Base-by-base conservation (phyloP, 768 basidiomycete species). In the Suillus alpinus region DNA sequence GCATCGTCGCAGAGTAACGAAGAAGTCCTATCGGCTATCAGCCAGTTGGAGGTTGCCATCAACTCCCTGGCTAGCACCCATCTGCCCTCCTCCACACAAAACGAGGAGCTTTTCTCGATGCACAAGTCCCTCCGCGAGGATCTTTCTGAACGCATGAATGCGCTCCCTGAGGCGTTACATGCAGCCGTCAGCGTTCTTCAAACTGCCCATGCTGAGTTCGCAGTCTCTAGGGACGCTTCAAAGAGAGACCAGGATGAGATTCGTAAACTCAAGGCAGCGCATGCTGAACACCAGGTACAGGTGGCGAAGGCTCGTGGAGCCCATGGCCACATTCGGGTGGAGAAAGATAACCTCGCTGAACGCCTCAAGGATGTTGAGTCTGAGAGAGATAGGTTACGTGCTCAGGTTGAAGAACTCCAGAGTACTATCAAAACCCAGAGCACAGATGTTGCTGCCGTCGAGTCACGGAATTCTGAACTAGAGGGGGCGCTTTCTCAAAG, bases 401-500 rank as follows among this genome's bases (percentile, higher is more conserved):
- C 68, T 3, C 84, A 87, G 62, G 69, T 86, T 20, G 85, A 86
- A 61, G 84, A 84, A 58, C 56, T 84, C 43, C 83, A 89, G 63
- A 67, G 74, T 3, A 67, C 75, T 20, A 74, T 73, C 50, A 68
- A 77, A 12, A 69, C 75, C 4, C 86, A 81, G 59, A 73, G 77
- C 6, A 70, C 78, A 5, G 86, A 87, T 63, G 65, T 76, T 3
- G 74, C 76, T 18, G 71, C 81, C 0, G 71, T 86, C 16, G 82
- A 83, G 60, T 74, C 80, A 51, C 74, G 77, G 65, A 86, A 84
- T 64, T 69, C 72, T 32, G 87, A 91, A 62, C 78, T 91, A 14
- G 88, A 93, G 71, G 85, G 86, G 39, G 89, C 88, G 0, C 77
- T 92, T n/a, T 77, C 86, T 1, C 83, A 88, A 67, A 89, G 91